Evolutionary conservation across 345 rosid species (phyloP).

Genomic region (Eucalyptus cloeziana): DNA sequence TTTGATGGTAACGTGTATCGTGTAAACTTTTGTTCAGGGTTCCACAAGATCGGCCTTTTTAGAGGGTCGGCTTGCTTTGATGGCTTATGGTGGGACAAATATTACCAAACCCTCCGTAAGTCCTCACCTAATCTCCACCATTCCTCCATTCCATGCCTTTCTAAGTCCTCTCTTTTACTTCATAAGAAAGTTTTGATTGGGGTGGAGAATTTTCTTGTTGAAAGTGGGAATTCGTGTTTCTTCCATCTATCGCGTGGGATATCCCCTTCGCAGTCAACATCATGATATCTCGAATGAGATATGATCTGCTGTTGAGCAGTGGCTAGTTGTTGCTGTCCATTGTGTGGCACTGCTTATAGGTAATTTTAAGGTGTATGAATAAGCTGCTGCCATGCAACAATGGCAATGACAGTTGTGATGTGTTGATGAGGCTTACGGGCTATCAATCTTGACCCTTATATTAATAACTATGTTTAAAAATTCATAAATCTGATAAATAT

Average conservation of each 20-base stretch:
- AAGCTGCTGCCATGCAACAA: background rate
- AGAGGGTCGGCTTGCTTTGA: background rate
- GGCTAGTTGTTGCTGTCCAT: background rate
- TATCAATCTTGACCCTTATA: background rate
- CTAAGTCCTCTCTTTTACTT: background rate
- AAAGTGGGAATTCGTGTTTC: background rate
- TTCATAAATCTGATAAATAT: background rate
- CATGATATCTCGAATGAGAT: background rate
- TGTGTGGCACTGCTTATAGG: background rate
- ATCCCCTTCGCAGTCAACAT: background rate
- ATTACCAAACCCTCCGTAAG: background rate
- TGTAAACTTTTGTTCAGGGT: background rate
- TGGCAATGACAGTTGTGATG: background rate
- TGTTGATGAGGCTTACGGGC: background rate
- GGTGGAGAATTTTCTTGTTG: background rate
- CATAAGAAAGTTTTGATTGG: background rate
- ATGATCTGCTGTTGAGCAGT: background rate
- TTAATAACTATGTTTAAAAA: background rate
- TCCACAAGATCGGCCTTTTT: background rate
- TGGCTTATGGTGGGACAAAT: background rate
- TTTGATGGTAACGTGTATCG: background rate
- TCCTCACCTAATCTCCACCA: background rate
- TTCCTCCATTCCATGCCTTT: background rate
- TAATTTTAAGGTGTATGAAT: background rate
- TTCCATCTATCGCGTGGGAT: background rate